Base-by-base conservation (phyloP, 306 rosid genomes). In the Prunus mume region DNA sequence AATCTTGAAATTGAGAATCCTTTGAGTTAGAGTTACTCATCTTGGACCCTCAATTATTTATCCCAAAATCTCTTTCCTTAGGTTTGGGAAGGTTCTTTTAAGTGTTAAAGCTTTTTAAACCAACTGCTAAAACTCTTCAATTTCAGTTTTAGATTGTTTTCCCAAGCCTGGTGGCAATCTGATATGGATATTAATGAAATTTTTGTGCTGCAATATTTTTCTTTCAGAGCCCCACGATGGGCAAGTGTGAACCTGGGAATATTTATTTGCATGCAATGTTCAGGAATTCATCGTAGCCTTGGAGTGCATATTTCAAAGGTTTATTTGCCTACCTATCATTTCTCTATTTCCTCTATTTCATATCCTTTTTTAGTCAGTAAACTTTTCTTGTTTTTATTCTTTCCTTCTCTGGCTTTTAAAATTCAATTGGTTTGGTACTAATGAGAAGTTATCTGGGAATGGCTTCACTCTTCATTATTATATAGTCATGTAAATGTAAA, bases 221-320 rank as follows among this genome's bases (percentile, higher is more conserved):
- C 43, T 75, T 65, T 66, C 95, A 94, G 98, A 88, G 96, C 96
- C 49, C 98, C 98, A 6, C 85, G 98, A 80, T 94, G 98, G 98
- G 98, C 98, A 38, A 94, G 97, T 79, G 97, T 94, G 65, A 94
- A 90, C 83, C 87, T 94, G 43, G 98, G 98, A 79, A 88, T 89
- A 69, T 92, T 94, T 77, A 94, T 94, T 74, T 94, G 98, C 88
- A 80, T 92, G 97, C 97, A 89, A 68, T 94, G 97, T 80, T 94
- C 98, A 19, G 98, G 98, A 82, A 88, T 92, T 83, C 98, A 94
- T 80, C 86, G 98, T 50, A 88, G 96, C 82, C 98, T 92, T 62
- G 98, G 98, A 71, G 98, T 94, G 61, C 98, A 94, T 85, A 90
- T 94, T 81, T 94, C 98, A 69, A 76, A 94, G 97, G 98, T 94